phyloP scores from a whole-genome alignment of 441 rosid genomes.

The Euphorbia corollata region DNA sequence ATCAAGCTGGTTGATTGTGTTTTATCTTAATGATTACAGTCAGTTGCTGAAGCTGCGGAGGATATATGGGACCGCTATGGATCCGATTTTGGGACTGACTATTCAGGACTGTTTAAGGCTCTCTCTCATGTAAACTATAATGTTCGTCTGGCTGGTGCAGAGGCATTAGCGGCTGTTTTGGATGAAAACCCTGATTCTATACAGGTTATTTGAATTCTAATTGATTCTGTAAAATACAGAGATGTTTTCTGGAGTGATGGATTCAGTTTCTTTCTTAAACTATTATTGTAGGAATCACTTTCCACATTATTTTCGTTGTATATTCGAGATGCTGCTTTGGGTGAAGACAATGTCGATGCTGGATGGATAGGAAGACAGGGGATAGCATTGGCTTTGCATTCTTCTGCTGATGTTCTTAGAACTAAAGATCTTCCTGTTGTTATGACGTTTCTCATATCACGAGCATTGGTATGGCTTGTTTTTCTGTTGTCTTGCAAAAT shows the following conservation, averaged over 20 bases:
- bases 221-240: neutral
- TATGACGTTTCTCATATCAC: slow-evolving; percentile 93
- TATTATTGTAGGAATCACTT: slow-evolving; percentile 68
- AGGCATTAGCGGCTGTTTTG: slow-evolving; percentile 96
- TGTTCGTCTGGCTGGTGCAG: slow-evolving; percentile 89
- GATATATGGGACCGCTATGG: slow-evolving; percentile 98
- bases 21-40: slow-evolving; percentile 38
- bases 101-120: slow-evolving; percentile 73
- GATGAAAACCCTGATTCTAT: slow-evolving; percentile 85
- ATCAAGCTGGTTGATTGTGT: slow-evolving; percentile 6
- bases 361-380: slow-evolving; percentile 98
- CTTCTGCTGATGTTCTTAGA: slow-evolving; percentile 90
- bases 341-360: slow-evolving; percentile 60
- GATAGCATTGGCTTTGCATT: slow-evolving; percentile 79
- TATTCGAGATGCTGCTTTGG: slow-evolving; percentile 58
- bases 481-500: slow-evolving; percentile 7
- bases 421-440: slow-evolving; percentile 97
- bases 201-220: slow-evolving; percentile 46
- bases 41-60: slow-evolving; percentile 88
- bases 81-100: slow-evolving; percentile 77
- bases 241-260: neutral
- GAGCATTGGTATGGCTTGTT: slow-evolving; percentile 71
- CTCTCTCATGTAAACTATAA: slow-evolving; percentile 62
- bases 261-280: slow-evolving; percentile 19
- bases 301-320: slow-evolving; percentile 88